Percentiles rank a stretch among this genome's conserved stretches.
Conservation (phyloP, 2,329 filamentous ascomycete species). For the Aspergillus melleus region DNA sequence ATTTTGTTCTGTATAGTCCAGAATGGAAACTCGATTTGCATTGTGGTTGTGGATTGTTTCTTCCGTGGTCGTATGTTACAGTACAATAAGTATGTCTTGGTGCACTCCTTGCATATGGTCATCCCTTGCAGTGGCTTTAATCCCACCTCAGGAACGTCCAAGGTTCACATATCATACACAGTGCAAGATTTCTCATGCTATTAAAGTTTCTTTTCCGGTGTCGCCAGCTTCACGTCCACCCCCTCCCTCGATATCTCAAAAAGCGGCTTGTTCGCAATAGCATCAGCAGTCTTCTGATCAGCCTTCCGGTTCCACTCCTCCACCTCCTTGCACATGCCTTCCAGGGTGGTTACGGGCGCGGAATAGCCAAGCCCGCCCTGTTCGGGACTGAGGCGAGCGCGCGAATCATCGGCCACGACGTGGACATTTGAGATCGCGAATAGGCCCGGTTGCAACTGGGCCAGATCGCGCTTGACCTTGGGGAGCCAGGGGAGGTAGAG, state of each 20-base stretch:
- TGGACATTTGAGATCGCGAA: conserved; percentile 32
- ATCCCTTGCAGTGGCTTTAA: no score
- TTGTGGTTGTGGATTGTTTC: no score
- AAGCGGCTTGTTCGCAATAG: neutral
- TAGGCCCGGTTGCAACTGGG: conserved; percentile 32
- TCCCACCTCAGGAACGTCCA: no score
- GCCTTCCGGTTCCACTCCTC: conserved; percentile 34
- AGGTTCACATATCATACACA: neutral
- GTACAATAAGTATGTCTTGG: no score
- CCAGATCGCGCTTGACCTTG: conserved; percentile 25
- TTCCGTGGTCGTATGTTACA: no score
- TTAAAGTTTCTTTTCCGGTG: neutral
- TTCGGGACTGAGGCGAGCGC: conserved; percentile 26
- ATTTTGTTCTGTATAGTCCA: neutral
- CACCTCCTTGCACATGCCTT: conserved; percentile 35
- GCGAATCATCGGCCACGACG: conserved; percentile 30
- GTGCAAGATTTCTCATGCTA: neutral
- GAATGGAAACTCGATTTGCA: no score
- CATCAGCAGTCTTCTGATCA: neutral
- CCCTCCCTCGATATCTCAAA: neutral
- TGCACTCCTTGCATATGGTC: no score
- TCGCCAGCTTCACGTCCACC: neutral
- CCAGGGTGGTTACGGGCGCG: conserved; percentile 31
- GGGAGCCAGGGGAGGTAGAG: conserved; percentile 29
- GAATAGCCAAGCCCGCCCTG: conserved; percentile 35